Conservation (phyloP, 2,329 filamentous ascomycete species). For the Corniculantispora saksenae region DNA sequence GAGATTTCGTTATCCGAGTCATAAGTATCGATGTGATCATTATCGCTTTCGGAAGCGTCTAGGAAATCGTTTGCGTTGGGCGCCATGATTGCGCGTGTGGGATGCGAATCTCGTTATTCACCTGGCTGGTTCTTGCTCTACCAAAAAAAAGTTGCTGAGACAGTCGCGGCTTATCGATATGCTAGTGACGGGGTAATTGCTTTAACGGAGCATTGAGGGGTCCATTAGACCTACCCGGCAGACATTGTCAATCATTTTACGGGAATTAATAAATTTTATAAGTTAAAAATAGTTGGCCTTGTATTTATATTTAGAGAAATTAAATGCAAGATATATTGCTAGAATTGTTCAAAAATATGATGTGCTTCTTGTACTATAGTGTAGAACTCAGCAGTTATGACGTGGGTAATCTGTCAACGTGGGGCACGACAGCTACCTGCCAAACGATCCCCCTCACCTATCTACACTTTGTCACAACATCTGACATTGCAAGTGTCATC, state of each 20-base stretch:
- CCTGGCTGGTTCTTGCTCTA: not conserved
- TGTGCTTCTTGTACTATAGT: not conserved
- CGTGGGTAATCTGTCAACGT: not conserved
- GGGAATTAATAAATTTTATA: not conserved
- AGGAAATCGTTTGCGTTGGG: constrained; percentile 74
- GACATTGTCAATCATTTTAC: not conserved
- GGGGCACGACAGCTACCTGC: not conserved
- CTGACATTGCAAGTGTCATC: not conserved
- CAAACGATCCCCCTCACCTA: not conserved
- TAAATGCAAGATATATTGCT: not conserved
- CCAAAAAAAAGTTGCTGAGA: constrained; percentile 14
- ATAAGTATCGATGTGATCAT: constrained; percentile 60
- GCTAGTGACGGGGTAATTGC: constrained; percentile 7
- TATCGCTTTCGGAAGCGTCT: constrained; percentile 59
- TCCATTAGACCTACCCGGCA: not conserved
- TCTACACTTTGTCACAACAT: not conserved
- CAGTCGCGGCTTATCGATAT: constrained; percentile 11
- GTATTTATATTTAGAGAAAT: not conserved
- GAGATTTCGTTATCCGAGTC: constrained; percentile 69
- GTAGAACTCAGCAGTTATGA: not conserved
- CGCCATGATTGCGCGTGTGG: constrained; percentile 50
- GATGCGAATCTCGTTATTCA: not conserved
- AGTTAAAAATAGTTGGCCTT: no score
- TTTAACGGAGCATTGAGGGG: constrained; percentile 6
- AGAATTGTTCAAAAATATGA: no score